phyloP scores from a whole-genome alignment of 345 rosid genomes.

The Clarkia xantiana region DNA sequence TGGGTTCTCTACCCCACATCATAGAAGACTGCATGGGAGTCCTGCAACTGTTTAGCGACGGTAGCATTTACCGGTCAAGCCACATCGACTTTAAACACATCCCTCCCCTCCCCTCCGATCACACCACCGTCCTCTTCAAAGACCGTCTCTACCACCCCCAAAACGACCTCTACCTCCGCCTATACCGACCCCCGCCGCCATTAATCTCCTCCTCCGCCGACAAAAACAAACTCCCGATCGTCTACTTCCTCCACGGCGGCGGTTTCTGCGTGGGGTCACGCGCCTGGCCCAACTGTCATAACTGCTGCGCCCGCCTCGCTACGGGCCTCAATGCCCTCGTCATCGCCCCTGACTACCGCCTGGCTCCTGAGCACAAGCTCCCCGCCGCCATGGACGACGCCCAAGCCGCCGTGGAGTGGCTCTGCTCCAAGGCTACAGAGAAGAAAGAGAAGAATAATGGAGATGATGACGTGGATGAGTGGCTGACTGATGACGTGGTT shows the following conservation, averaged over 20 bases:
- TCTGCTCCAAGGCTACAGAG: slow-evolving; percentile 16
- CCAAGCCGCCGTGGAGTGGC: slow-evolving; percentile 14
- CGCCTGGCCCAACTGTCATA: slow-evolving; percentile 60
- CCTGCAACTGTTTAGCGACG: slow-evolving; percentile 47
- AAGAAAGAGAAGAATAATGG: slow-evolving; percentile 11
- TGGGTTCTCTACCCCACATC: slow-evolving; percentile 44
- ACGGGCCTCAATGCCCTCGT: slow-evolving; percentile 45
- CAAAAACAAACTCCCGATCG: slow-evolving; percentile 18
- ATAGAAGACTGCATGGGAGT: slow-evolving; percentile 59
- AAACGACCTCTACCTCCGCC: slow-evolving; percentile 48
- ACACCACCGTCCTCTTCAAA: slow-evolving; percentile 19
- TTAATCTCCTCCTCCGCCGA: background rate
- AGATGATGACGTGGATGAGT: slow-evolving; percentile 8
- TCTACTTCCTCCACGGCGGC: slow-evolving; percentile 60
- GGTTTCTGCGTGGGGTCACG: slow-evolving; percentile 80
- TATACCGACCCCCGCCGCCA: slow-evolving; percentile 36
- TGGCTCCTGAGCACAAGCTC: slow-evolving; percentile 73
- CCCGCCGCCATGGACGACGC: slow-evolving; percentile 73
- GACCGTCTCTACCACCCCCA: slow-evolving; percentile 37
- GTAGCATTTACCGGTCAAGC: slow-evolving; percentile 23
- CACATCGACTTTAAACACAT: background rate
- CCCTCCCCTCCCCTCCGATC: slow-evolving; percentile 2
- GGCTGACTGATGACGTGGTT: slow-evolving; percentile 26
- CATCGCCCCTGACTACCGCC: slow-evolving; percentile 53
- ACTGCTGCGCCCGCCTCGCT: slow-evolving; percentile 49